Base-by-base conservation (phyloP, 768 basidiomycete species). In the Lentinus tigrinus region DNA sequence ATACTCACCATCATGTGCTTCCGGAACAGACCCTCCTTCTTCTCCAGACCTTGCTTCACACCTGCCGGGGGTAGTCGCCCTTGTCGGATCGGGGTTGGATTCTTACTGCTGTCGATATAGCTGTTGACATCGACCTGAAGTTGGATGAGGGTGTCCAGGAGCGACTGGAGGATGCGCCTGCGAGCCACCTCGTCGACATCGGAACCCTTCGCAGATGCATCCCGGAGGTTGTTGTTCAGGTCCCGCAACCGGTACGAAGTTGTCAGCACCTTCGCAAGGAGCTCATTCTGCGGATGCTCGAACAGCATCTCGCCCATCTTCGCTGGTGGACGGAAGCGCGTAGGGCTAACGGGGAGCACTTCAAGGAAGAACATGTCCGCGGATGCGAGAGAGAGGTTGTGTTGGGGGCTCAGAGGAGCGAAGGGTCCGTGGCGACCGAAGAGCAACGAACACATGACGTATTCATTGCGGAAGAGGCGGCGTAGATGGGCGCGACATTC, bases 291-390 rank as follows among this genome's bases (percentile, higher is more conserved):
- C 0, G 94, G 85, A 73, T 98, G 95, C 69, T 99, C 97, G 72
- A 98, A 98, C 0, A 97, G 78, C 43, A 85, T 88, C 54, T 95
- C 97, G 52, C 87, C 92, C 87, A 98, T 83, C 68, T 87, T 89
- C 2, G 93, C 83, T 3, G 97, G 91, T 3, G 97, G 97, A 46
- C 97, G 87, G 79, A 98, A 99, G 36, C 96, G 91, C 7, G 93
- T 96, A 16, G 97, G 97, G 16, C 95, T 83, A 19, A 98, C 91
- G 28, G 93, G 86, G 21, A 99, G 72, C 52, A 91, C 93, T 34
- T 95, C 91, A 77, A 98, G 78, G 80, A 99, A 99, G 74, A 98
- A 98, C 84, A 98, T 94, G 70, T 98, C 97, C 43, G 95, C 89
- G 28, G 85, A 88, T 9, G 89, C 89, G 28, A 82, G 73, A 7